Conservation (phyloP, 495 filamentous ascomycete species). For the Monascus purpureus region DNA sequence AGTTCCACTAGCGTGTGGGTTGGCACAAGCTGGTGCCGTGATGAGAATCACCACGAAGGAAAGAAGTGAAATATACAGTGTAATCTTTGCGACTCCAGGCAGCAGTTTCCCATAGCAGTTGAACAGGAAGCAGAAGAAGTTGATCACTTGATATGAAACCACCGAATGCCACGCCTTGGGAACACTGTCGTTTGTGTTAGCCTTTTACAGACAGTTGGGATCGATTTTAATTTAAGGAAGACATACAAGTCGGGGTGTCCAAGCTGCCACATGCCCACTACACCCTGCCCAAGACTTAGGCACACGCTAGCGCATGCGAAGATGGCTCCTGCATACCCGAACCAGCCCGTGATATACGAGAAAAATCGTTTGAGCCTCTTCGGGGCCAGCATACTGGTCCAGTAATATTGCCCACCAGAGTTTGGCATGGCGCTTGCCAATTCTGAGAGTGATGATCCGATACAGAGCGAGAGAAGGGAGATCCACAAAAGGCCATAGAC, state of each 20-base stretch:
- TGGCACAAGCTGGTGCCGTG: slow-evolving; percentile 39
- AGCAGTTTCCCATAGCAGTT: slow-evolving; percentile 43
- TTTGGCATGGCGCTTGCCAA: slow-evolving; percentile 45
- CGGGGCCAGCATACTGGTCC: slow-evolving; percentile 45
- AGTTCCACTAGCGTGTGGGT: slow-evolving; percentile 35
- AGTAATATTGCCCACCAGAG: slow-evolving; percentile 51
- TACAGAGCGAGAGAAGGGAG: slow-evolving; percentile 37
- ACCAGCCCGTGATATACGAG: slow-evolving; percentile 43
- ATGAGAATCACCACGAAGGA: slow-evolving; percentile 42
- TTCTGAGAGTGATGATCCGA: slow-evolving; percentile 41
- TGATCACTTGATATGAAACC: slow-evolving; percentile 37
- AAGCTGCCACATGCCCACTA: slow-evolving; percentile 44
- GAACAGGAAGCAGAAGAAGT: slow-evolving; percentile 43
- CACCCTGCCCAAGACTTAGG: slow-evolving; percentile 34
- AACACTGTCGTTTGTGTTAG: slow-evolving; percentile 13
- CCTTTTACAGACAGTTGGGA: slow-evolving; percentile 3
- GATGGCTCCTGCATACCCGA: slow-evolving; percentile 42
- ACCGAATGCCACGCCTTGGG: slow-evolving; percentile 43
- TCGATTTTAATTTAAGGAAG: not conserved
- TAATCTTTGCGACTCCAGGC: slow-evolving; percentile 33
- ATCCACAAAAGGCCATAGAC: slow-evolving; percentile 48
- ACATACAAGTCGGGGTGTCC: slow-evolving; percentile 42
- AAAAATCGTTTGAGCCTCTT: slow-evolving; percentile 35
- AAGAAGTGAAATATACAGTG: slow-evolving; percentile 37
- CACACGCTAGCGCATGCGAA: slow-evolving; percentile 47